Evolutionary conservation across 2,329 filamentous ascomycete genomes (phyloP), one percentile per base, ranked within the genome.

Genomic region (Cryphonectria carpinicola): DNA sequence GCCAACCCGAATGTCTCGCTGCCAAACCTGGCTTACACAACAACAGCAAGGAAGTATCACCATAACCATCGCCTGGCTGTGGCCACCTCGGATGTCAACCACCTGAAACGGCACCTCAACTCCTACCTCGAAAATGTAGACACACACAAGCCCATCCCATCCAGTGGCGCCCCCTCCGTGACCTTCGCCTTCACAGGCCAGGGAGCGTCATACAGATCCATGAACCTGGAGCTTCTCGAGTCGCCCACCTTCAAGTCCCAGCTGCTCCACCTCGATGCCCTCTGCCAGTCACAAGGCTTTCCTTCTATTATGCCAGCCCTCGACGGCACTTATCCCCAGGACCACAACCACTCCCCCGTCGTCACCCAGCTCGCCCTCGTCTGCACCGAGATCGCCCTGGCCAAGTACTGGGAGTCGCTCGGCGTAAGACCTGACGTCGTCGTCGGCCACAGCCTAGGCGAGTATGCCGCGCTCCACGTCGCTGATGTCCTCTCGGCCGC

Each of bases 391-490:
- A 83, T 84, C 17, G 83, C 84, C 1, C 73, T 87, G 3, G 79
- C 80, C 7, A 76, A 77, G 25, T 76, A 82, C 0, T 86, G 83
- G 84, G 73, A 72, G 0, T 79, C 77, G 0, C 79, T 92, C 22
- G 84, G 84, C 46, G 78, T 88, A 35, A 78, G 77, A 22, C 85
- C 85, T 1, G 25, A 63, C 8, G 14, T 63, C 8, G 85, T 87
- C 3, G 77, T 87, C 13, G 86, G 86, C 8, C 86, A 87, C 76
- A 91, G 88, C 72, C 81, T 92, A 37, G 90, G 90, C 65, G 90
- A 92, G 78, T 92, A 92, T 74, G 89, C 90, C 41, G 90, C 90
- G 66, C 84, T 92, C 2, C 85, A 90, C 74, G 84, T 89, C 61
- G 88, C 90, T 67, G 90, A 89, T 64, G 89, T 92, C 35, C 81